Conservation (phyloP, 352 stramenopile species). For the Phytophthora sansomeana region DNA sequence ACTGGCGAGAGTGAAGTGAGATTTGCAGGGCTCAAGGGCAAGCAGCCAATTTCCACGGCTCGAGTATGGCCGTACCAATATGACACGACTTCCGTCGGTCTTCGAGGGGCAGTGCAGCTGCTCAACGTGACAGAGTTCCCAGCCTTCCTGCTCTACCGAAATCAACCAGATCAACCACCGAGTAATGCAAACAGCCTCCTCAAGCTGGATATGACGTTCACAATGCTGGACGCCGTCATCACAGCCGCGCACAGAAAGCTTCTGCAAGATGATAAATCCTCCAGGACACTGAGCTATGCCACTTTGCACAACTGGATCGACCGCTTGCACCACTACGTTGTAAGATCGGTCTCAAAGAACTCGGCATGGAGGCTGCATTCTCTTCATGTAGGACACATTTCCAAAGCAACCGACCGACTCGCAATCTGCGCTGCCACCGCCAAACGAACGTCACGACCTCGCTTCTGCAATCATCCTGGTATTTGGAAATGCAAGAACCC, state of each 20-base stretch:
- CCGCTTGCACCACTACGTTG: slow-evolving; percentile 45
- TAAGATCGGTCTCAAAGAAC: slow-evolving; percentile 23
- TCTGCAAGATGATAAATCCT: background rate
- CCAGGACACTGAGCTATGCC: slow-evolving; percentile 25
- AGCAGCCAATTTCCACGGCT: slow-evolving; percentile 13
- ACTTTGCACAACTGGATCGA: slow-evolving; percentile 51
- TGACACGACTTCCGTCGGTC: slow-evolving; percentile 44
- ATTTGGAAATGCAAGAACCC: slow-evolving; percentile 44
- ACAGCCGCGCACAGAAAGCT: slow-evolving; percentile 3
- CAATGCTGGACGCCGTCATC: slow-evolving; percentile 47
- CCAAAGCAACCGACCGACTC: background rate
- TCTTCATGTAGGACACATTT: slow-evolving; percentile 29
- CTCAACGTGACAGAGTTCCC: slow-evolving; percentile 43
- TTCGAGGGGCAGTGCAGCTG: slow-evolving; percentile 36
- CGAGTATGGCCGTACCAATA: slow-evolving; percentile 49
- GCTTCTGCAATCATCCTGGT: slow-evolving; percentile 37
- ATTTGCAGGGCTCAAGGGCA: slow-evolving; percentile 29
- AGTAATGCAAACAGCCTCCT: slow-evolving; percentile 18
- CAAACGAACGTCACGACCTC: slow-evolving; percentile 13
- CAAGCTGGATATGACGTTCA: slow-evolving; percentile 32
- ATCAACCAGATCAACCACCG: slow-evolving; percentile 1
- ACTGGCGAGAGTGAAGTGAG: background rate
- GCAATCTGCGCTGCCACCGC: slow-evolving; percentile 2
- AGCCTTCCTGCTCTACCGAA: slow-evolving; percentile 38
- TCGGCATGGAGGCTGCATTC: slow-evolving; percentile 33